Percentiles rank a stretch among this genome's conserved stretches.
Evolutionary conservation across 2,329 filamentous ascomycete species (phyloP).

Genomic region (Colletotrichum incanum): DNA sequence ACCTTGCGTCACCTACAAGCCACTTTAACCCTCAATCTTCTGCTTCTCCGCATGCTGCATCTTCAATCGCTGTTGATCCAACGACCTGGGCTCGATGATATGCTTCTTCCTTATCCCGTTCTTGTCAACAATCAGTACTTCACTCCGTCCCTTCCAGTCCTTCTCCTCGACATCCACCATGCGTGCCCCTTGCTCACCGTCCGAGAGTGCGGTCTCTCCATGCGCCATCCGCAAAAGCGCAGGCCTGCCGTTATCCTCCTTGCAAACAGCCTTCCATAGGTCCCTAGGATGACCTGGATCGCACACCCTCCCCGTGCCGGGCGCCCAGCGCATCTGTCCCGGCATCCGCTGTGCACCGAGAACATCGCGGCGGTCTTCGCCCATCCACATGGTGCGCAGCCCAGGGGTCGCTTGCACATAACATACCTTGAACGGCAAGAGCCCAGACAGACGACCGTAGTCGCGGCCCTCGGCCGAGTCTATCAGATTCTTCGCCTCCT

Average conservation of each 20-base stretch:
- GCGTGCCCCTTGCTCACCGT: neutral
- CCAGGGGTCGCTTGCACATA: constrained; percentile 60
- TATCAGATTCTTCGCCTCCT: constrained; percentile 1
- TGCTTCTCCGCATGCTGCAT: constrained; percentile 6
- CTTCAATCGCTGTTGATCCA: constrained; percentile 5
- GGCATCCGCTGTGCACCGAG: constrained; percentile 59
- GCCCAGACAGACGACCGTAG: constrained; percentile 56
- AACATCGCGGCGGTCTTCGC: constrained; percentile 61
- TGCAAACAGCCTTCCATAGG: constrained; percentile 20
- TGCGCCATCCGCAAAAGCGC: constrained; percentile 38
- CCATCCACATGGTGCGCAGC: constrained; percentile 55
- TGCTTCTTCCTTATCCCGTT: constrained; percentile 22
- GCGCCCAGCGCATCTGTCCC: constrained; percentile 49
- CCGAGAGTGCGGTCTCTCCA: neutral
- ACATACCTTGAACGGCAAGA: constrained; percentile 60
- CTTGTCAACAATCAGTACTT: constrained; percentile 26
- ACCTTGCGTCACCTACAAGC: too few species aligned
- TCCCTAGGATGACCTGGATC: constrained; percentile 29
- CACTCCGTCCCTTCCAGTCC: constrained; percentile 39
- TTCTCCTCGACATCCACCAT: constrained; percentile 38
- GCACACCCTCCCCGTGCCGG: constrained; percentile 35
- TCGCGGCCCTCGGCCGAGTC: constrained; percentile 39
- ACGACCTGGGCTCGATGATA: constrained; percentile 32
- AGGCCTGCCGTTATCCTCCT: constrained; percentile 22
- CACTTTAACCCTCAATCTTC: neutral